These are phyloP conservation scores for Cubamyces sp. DNA, from an alignment of 768 basidiomycete genomes.

Conservation along the genomic window DNA sequence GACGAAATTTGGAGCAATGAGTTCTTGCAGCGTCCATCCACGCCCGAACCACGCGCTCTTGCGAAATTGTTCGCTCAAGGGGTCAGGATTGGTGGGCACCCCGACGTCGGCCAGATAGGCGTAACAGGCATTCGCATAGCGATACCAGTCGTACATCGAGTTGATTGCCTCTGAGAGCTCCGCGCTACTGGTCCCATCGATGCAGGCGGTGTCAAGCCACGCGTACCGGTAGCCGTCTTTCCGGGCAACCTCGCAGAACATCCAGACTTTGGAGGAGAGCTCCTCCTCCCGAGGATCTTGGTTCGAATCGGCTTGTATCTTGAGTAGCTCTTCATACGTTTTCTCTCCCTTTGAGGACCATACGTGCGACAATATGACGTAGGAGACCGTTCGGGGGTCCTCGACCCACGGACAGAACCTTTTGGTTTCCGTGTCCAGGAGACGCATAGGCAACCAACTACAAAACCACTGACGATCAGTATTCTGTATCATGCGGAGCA, in stretches of 20 bases:
- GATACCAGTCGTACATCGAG: conserved; percentile 10
- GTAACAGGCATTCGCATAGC: background rate
- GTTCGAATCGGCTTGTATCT: background rate
- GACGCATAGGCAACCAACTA: background rate
- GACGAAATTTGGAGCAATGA: conserved; percentile 4
- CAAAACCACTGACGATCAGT: background rate
- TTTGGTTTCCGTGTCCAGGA: background rate
- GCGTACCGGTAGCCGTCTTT: background rate
- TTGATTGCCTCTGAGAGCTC: conserved; percentile 5
- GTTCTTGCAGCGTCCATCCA: conserved; percentile 11
- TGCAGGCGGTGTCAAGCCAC: conserved; percentile 4
- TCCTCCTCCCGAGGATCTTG: background rate
- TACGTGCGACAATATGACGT: conserved; percentile 9
- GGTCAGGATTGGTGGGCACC: background rate
- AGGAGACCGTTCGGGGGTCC: background rate
- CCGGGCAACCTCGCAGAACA: background rate
- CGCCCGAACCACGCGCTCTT: conserved; percentile 5
- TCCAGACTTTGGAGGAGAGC: background rate
- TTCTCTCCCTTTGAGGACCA: background rate
- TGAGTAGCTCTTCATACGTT: background rate
- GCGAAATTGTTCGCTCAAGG: background rate
- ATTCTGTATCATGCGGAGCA: too few relatives aligned
- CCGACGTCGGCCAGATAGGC: conserved; percentile 4
- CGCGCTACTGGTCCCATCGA: conserved; percentile 4
- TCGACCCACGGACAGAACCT: background rate